These are phyloP conservation scores for Russula lepida DNA, from an alignment of 768 basidiomycete genomes.

Conservation along the genomic window DNA sequence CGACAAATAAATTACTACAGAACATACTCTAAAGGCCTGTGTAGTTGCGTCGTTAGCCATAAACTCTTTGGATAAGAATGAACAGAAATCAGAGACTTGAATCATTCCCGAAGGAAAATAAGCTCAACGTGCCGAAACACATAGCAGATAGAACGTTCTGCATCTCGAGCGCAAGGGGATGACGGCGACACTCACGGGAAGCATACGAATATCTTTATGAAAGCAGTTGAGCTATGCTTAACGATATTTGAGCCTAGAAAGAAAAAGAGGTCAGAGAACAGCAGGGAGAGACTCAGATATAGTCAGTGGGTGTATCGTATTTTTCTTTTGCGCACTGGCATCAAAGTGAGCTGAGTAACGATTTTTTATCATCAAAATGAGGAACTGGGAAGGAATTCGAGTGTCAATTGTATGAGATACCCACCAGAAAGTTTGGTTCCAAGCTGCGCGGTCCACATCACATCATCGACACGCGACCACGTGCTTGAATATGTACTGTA, in stretches of 20 bases:
- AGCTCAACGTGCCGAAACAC: slow-evolving; percentile 51
- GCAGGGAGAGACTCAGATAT: neutral
- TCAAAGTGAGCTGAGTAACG: slow-evolving; percentile 64
- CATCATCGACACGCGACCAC: too few relatives aligned
- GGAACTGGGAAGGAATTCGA: neutral
- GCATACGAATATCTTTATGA: neutral
- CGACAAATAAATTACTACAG: neutral
- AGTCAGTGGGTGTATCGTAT: slow-evolving; percentile 37
- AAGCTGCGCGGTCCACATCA: too few relatives aligned
- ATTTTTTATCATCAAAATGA: slow-evolving; percentile 25
- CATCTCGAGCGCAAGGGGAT: slow-evolving; percentile 32
- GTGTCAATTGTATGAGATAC: neutral
- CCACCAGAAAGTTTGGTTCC: neutral
- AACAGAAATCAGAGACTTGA: slow-evolving; percentile 62
- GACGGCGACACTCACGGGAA: slow-evolving; percentile 26
- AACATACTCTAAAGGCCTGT: neutral
- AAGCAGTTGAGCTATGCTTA: neutral
- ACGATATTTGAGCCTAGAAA: neutral
- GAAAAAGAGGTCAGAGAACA: slow-evolving; percentile 3
- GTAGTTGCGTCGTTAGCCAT: neutral
- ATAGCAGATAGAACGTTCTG: slow-evolving; percentile 40
- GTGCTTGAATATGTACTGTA: slow-evolving; percentile 21
- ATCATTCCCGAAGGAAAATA: slow-evolving; percentile 58
- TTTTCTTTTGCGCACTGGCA: slow-evolving; percentile 44
- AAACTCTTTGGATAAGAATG: neutral